A percentile compares a stretch with the other conserved stretches of the same genome.
phyloP scores from a whole-genome alignment of 306 rosid genomes.

The Sophora flavescens region DNA sequence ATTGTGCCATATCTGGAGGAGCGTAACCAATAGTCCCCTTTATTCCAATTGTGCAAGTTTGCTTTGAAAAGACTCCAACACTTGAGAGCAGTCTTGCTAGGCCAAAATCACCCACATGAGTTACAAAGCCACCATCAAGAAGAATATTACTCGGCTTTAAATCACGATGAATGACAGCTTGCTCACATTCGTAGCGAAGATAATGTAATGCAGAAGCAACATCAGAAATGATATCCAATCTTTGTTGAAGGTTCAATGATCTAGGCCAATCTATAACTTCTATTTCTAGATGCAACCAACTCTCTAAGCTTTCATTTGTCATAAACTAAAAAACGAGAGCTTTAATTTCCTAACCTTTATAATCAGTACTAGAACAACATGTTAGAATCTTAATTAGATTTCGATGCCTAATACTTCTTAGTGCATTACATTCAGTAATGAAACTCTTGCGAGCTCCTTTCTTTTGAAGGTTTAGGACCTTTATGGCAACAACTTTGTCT shows the following conservation, averaged over 20 bases:
- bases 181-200: constrained; percentile 31
- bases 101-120: no score
- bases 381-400: constrained; percentile 36
- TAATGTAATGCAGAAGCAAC: constrained; percentile 37
- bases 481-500: constrained; percentile 35
- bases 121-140: no score
- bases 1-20: no score
- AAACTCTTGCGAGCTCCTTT: constrained; percentile 41
- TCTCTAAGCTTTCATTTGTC: constrained; percentile 39
- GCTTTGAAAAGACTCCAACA: no score
- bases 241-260: background rate
- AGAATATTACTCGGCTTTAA: constrained; percentile 3
- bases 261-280: background rate
- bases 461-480: constrained; percentile 35
- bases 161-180: constrained; percentile 32
- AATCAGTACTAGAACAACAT: constrained; percentile 14
- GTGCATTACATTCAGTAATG: constrained; percentile 21
- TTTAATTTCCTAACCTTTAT: constrained; percentile 42
- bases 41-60: no score
- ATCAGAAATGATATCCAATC: constrained; percentile 16
- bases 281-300: constrained; percentile 19
- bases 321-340: constrained; percentile 41
- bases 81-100: no score
- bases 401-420: constrained; percentile 27
- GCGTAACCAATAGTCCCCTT: no score